phyloP scores from a whole-genome alignment of 1,139 yeast genomes.

The Magnusiomyces sp. region DNA sequence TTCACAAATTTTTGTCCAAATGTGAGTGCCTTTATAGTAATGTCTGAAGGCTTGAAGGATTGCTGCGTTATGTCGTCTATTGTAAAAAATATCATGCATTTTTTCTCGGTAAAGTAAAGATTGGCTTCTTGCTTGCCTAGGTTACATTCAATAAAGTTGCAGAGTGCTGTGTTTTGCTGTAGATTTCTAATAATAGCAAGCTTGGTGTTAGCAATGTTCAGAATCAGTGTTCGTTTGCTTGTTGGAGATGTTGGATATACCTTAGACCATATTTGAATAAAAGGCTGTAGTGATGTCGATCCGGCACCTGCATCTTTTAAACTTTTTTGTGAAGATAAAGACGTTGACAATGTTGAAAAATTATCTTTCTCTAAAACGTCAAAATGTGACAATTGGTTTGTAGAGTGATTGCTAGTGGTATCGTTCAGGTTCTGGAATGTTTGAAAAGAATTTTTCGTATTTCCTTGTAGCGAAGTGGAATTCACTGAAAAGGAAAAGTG shows the following conservation, averaged over 20 bases:
- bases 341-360: background rate
- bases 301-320: background rate
- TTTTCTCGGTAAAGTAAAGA: constrained; percentile 10
- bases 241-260: background rate
- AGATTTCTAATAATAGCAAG: constrained; percentile 5
- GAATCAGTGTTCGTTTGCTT: background rate
- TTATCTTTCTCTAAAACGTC: background rate
- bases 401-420: background rate
- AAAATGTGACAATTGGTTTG: background rate
- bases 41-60: background rate
- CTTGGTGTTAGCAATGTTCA: constrained; percentile 7
- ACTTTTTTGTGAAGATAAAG: too few species aligned
- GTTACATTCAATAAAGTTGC: constrained; percentile 10
- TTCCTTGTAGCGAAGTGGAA: background rate
- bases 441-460: background rate
- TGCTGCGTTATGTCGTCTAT: constrained; percentile 7
- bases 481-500: constrained; percentile 7
- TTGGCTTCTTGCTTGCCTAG: constrained; percentile 9
- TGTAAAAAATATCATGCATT: constrained; percentile 9
- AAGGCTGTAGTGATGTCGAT: background rate
- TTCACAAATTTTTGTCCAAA: background rate
- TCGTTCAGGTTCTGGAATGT: background rate
- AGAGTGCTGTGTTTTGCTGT: background rate
- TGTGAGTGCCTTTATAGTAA: background rate
- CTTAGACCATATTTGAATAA: background rate